Percentiles rank a stretch among this genome's conserved stretches.
Conservation (phyloP, 768 basidiomycete genomes). For the Tylopilus sp. region DNA sequence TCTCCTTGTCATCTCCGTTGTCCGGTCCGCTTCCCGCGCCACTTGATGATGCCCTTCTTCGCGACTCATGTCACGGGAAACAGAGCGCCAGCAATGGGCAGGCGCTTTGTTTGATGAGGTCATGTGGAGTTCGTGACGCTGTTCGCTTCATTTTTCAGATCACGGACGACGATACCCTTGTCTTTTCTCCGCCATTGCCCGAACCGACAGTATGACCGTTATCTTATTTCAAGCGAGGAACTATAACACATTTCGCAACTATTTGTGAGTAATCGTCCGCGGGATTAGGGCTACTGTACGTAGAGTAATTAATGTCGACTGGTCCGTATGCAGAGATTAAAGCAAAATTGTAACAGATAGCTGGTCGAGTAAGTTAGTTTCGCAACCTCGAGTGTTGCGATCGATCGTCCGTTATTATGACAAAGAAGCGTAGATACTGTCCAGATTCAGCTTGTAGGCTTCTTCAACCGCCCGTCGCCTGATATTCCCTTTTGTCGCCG, state of each 20-base stretch:
- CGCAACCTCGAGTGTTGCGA: background rate
- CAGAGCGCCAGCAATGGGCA: slow-evolving; percentile 15
- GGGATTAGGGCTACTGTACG: slow-evolving; percentile 9
- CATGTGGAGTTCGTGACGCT: slow-evolving; percentile 17
- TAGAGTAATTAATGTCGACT: slow-evolving; percentile 17
- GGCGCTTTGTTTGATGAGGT: slow-evolving; percentile 29
- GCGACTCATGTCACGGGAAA: slow-evolving; percentile 20
- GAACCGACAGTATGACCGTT: background rate
- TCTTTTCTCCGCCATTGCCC: background rate
- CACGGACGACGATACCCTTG: slow-evolving; percentile 16
- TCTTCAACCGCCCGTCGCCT: slow-evolving; percentile 76
- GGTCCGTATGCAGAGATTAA: slow-evolving; percentile 8
- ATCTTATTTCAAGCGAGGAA: background rate
- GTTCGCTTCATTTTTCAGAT: slow-evolving; percentile 26
- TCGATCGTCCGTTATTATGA: slow-evolving; percentile 4
- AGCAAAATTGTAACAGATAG: slow-evolving; percentile 1
- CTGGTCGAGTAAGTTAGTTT: slow-evolving; percentile 19
- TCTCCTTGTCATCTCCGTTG: slow-evolving; percentile 33
- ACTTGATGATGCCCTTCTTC: slow-evolving; percentile 12
- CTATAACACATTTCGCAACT: slow-evolving; percentile 6
- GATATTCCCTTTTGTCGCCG: slow-evolving; percentile 80
- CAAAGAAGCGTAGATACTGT: slow-evolving; percentile 48
- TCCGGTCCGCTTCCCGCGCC: slow-evolving; percentile 14
- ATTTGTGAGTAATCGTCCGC: background rate
- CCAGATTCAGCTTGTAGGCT: slow-evolving; percentile 51